phyloP scores from a whole-genome alignment of 148 eudicot species.

The Silene conica region DNA sequence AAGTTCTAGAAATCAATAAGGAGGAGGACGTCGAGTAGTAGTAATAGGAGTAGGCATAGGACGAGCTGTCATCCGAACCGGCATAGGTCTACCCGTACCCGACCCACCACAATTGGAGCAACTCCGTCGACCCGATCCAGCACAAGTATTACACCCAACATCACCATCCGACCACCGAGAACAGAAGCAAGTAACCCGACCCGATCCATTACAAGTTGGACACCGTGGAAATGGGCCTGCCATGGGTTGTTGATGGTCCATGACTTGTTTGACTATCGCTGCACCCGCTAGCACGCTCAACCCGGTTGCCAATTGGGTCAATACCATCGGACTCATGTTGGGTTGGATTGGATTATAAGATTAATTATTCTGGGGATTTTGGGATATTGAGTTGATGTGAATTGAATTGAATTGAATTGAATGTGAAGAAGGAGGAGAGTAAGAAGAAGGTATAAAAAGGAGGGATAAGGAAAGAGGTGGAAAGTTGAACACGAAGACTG shows the following conservation, averaged over 20 bases:
- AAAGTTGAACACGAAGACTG: conserved; percentile 3
- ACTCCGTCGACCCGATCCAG: conserved; percentile 69
- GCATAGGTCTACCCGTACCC: conserved; percentile 81
- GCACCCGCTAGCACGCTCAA: conserved; percentile 80
- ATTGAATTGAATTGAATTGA: too few species aligned
- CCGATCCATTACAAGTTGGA: conserved; percentile 77
- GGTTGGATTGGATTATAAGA: too few species aligned
- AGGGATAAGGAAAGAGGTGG: not conserved
- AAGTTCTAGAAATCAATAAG: not conserved
- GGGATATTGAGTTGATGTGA: not conserved
- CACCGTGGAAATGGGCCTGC: conserved; percentile 65
- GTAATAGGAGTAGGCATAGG: not conserved
- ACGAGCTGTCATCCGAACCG: conserved; percentile 46
- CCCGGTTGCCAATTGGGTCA: conserved; percentile 75
- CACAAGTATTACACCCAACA: conserved; percentile 64
- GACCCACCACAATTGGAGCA: conserved; percentile 85
- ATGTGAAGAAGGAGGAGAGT: too few species aligned
- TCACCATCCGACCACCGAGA: conserved; percentile 92
- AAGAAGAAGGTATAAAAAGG: not conserved
- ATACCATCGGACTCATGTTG: conserved; percentile 63
- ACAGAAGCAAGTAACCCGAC: conserved; percentile 70
- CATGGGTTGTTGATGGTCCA: conserved; percentile 54
- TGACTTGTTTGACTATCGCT: conserved; percentile 51
- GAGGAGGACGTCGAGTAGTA: not conserved
- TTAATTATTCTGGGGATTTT: too few species aligned